These are phyloP conservation scores for Xylaria hypoxylon DNA, from an alignment of 2,329 filamentous ascomycete genomes.

Conservation along the genomic window DNA sequence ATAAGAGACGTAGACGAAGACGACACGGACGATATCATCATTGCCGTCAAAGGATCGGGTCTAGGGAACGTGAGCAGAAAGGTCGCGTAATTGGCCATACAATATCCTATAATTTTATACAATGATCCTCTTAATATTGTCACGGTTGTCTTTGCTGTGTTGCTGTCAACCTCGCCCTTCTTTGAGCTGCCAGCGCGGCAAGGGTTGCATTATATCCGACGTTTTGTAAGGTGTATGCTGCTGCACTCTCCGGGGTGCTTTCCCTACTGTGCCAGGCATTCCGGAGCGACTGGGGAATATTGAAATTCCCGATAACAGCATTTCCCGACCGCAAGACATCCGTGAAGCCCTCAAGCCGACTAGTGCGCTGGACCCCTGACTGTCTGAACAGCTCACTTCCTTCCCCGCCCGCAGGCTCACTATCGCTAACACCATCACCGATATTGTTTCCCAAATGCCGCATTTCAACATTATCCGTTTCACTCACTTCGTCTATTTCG, in stretches of 20 bases:
- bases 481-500: slow-evolving; percentile 51
- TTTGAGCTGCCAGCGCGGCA: slow-evolving; percentile 63
- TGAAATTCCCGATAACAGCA: slow-evolving; percentile 65
- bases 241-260: slow-evolving; percentile 55
- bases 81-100: slow-evolving; percentile 65
- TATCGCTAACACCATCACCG: slow-evolving; percentile 13
- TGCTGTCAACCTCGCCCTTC: slow-evolving; percentile 52
- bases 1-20: slow-evolving; percentile 78
- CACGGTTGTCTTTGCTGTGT: slow-evolving; percentile 45
- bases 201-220: slow-evolving; percentile 66
- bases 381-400: slow-evolving; percentile 48
- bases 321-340: slow-evolving; percentile 67
- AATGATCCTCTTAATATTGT: slow-evolving; percentile 39
- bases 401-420: slow-evolving; percentile 43
- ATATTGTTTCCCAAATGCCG: slow-evolving; percentile 51
- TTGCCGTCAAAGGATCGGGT: slow-evolving; percentile 92
- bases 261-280: slow-evolving; percentile 59
- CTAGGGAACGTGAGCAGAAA: slow-evolving; percentile 96
- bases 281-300: slow-evolving; percentile 63
- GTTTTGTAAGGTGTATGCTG: slow-evolving; percentile 65
- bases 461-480: slow-evolving; percentile 60
- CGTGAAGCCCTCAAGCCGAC: slow-evolving; percentile 47
- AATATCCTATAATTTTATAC: slow-evolving; percentile 48
- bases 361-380: slow-evolving; percentile 31
- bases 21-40: slow-evolving; percentile 78